phyloP scores from a whole-genome alignment of 2,329 filamentous ascomycete genomes.

The Cercospora zeae-maydis region DNA sequence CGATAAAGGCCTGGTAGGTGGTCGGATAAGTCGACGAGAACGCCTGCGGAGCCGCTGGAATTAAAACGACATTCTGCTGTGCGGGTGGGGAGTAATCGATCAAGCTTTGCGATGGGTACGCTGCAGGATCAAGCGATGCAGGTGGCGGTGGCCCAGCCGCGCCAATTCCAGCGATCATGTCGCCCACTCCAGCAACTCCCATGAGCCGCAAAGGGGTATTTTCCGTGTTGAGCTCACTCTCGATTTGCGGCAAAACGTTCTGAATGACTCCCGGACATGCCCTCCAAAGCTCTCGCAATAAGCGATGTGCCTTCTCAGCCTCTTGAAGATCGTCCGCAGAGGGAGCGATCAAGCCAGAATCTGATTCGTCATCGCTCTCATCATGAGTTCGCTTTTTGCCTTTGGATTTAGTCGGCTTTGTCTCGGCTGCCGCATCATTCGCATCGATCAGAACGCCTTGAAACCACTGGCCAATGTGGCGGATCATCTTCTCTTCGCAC shows the following conservation, averaged over 20 bases:
- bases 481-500: constrained; percentile 89
- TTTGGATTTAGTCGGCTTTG: constrained; percentile 51
- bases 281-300: constrained; percentile 90
- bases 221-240: constrained; percentile 86
- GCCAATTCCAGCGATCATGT: constrained; percentile 90
- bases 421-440: constrained; percentile 39
- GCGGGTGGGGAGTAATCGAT: constrained; percentile 41
- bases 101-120: constrained; percentile 70
- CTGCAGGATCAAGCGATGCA: constrained; percentile 70
- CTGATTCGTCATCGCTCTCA: constrained; percentile 43
- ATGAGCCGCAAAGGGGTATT: constrained; percentile 80
- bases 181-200: constrained; percentile 89
- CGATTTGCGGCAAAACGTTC: constrained; percentile 90
- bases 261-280: constrained; percentile 82
- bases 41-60: constrained; percentile 80
- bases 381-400: constrained; percentile 38
- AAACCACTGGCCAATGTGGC: constrained; percentile 93
- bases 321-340: constrained; percentile 84
- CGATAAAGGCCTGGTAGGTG: constrained; percentile 80
- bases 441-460: constrained; percentile 93
- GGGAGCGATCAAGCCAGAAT: constrained; percentile 45
- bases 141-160: constrained; percentile 78
- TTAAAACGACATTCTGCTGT: constrained; percentile 63
- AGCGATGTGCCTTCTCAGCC: constrained; percentile 79
- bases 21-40: constrained; percentile 77